phyloP scores from a whole-genome alignment of 2,329 filamentous ascomycete genomes.

The Penicillium sp. region DNA sequence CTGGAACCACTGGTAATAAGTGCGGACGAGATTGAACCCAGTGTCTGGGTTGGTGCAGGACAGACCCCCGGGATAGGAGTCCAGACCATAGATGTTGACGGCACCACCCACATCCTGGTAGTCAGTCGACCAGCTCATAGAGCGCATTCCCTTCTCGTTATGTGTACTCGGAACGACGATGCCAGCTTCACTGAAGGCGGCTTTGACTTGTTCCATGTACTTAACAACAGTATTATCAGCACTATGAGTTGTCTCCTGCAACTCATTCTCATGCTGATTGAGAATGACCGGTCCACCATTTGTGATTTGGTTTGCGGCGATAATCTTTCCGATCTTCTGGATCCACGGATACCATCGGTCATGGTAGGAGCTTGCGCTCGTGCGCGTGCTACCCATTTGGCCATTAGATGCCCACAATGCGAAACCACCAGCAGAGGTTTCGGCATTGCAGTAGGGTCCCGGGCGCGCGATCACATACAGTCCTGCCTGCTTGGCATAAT shows the following conservation, averaged over 20 bases:
- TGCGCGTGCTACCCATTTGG: constrained; percentile 46
- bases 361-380: constrained; percentile 47
- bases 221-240: constrained; percentile 49
- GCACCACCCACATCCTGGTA: constrained; percentile 58
- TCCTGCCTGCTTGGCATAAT: constrained; percentile 53
- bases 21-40: constrained; percentile 53
- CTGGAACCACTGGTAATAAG: constrained; percentile 59
- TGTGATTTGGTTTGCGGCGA: constrained; percentile 53
- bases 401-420: constrained; percentile 51
- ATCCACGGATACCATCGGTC: constrained; percentile 52
- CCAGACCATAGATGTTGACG: constrained; percentile 46
- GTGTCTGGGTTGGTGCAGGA: constrained; percentile 52
- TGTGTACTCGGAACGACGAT: constrained; percentile 52
- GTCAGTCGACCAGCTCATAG: constrained; percentile 55
- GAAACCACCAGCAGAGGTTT: constrained; percentile 51
- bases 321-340: constrained; percentile 47
- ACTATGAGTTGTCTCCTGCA: constrained; percentile 47
- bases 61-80: constrained; percentile 41
- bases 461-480: constrained; percentile 54
- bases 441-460: constrained; percentile 55
- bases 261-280: constrained; percentile 56
- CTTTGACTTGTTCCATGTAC: constrained; percentile 55
- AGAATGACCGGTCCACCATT: constrained; percentile 54
- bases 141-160: constrained; percentile 54
- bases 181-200: constrained; percentile 48